Conservation (phyloP, 2,329 filamentous ascomycete species). For the Ophiostoma ulmi region DNA sequence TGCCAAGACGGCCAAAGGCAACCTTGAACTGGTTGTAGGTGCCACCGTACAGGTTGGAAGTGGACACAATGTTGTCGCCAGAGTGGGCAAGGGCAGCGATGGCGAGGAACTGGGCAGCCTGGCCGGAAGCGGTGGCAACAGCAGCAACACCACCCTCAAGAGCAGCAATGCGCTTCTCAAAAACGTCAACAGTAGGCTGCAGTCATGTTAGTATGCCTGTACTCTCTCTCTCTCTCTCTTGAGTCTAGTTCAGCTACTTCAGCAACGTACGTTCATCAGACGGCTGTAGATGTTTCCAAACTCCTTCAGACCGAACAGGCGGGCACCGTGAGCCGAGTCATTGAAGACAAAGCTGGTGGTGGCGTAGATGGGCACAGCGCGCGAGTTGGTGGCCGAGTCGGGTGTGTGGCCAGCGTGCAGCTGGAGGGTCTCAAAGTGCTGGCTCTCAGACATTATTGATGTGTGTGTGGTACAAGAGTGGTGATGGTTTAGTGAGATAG, state of each 20-base stretch:
- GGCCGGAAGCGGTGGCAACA: constrained; percentile 77
- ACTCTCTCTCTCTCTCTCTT: background rate
- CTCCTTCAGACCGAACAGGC: constrained; percentile 94
- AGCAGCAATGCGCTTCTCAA: constrained; percentile 94
- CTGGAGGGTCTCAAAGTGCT: constrained; percentile 78
- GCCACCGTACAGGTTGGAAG: constrained; percentile 85
- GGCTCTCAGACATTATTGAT: constrained; percentile 40
- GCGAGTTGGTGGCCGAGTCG: constrained; percentile 75
- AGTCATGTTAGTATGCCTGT: background rate
- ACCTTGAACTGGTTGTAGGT: constrained; percentile 99
- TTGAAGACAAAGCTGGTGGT: constrained; percentile 92
- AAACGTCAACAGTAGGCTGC: constrained; percentile 86
- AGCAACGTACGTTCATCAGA: constrained; percentile 65
- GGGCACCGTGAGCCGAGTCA: constrained; percentile 90
- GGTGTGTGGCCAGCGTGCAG: constrained; percentile 78
- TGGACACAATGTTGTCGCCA: constrained; percentile 91
- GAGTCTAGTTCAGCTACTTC: background rate
- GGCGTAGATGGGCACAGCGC: constrained; percentile 93
- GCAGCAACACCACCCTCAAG: constrained; percentile 88
- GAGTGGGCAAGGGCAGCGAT: constrained; percentile 76
- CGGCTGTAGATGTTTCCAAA: constrained; percentile 97
- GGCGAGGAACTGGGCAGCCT: constrained; percentile 88
- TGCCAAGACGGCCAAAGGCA: constrained; percentile 76
- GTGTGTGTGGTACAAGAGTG: background rate
- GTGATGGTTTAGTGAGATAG: background rate